Percentiles rank a stretch among this genome's conserved stretches.
phyloP scores from a whole-genome alignment of 306 rosid species.

The Malus fusca region DNA sequence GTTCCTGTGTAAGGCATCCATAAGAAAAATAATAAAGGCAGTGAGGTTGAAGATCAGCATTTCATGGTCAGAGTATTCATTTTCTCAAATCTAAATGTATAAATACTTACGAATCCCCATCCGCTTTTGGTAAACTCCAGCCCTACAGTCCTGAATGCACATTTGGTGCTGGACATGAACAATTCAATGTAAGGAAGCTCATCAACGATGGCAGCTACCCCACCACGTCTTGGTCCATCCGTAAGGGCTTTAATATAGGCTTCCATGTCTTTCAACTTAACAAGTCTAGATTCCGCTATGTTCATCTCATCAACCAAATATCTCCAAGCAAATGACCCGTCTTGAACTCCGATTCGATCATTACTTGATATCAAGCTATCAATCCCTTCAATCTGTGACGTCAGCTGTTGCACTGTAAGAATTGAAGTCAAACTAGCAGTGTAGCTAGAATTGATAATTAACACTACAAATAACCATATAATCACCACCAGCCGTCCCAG shows the following conservation, averaged over 20 bases:
- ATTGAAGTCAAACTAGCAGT: constrained; percentile 91
- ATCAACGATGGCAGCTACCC: constrained; percentile 78
- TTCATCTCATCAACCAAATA: constrained; percentile 60
- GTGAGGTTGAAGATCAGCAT: background rate
- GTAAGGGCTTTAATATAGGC: constrained; percentile 45
- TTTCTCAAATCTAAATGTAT: background rate
- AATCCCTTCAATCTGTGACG: constrained; percentile 67
- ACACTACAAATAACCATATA: constrained; percentile 84
- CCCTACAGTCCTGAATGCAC: constrained; percentile 64
- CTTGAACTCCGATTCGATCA: constrained; percentile 71
- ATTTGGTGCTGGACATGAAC: constrained; percentile 44
- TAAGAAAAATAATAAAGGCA: no score
- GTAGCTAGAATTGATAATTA: constrained; percentile 86
- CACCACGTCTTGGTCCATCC: constrained; percentile 56
- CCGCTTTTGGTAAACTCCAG: constrained; percentile 81
- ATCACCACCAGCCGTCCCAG: constrained; percentile 75
- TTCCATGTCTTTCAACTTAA: constrained; percentile 40
- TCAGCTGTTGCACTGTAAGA: constrained; percentile 67
- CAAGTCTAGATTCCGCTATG: constrained; percentile 56
- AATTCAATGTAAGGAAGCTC: constrained; percentile 77
- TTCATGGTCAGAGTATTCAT: background rate
- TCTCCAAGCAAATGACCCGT: constrained; percentile 57
- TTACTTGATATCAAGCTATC: constrained; percentile 57
- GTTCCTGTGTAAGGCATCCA: no score
- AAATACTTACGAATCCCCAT: constrained; percentile 80